Evolutionary conservation across 495 filamentous ascomycete genomes (phyloP).

Genomic region (Aspergillus wentii): DNA sequence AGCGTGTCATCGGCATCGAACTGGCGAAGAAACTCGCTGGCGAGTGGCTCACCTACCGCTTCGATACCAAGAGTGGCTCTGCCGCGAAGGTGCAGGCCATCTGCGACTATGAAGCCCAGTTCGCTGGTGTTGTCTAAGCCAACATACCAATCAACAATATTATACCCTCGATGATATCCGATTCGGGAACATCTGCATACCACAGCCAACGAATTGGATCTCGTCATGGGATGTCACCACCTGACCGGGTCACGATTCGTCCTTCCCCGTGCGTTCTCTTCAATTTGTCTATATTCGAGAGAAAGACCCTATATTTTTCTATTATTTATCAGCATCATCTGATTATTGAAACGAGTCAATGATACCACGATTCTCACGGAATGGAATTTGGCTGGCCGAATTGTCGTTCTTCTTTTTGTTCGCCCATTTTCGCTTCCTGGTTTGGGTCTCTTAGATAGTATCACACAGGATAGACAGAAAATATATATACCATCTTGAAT

Average conservation of each 20-base stretch:
- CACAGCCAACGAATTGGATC: too few relatives aligned
- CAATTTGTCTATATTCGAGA: too few relatives aligned
- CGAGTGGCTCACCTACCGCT: conserved; percentile 80
- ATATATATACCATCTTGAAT: too few relatives aligned
- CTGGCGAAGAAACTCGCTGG: conserved; percentile 69
- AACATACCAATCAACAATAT: too few relatives aligned
- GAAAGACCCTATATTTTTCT: too few relatives aligned
- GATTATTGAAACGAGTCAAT: conserved; percentile 22
- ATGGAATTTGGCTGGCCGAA: conserved; percentile 17
- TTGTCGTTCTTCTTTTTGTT: conserved; percentile 11
- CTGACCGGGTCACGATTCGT: too few relatives aligned
- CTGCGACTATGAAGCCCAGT: conserved; percentile 62
- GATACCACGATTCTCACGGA: conserved; percentile 32
- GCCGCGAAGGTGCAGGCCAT: conserved; percentile 75
- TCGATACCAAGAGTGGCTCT: conserved; percentile 67
- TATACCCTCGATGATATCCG: too few relatives aligned
- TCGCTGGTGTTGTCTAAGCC: conserved; percentile 21
- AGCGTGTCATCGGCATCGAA: conserved; percentile 78
- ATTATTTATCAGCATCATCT: too few relatives aligned
- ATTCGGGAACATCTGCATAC: too few relatives aligned
- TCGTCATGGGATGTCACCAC: too few relatives aligned
- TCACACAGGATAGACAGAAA: conserved; percentile 7
- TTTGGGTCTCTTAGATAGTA: conserved; percentile 17
- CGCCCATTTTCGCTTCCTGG: conserved; percentile 16
- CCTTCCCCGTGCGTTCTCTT: too few relatives aligned